These are phyloP conservation scores for Tothia fuscella DNA, from an alignment of 2,329 filamentous ascomycete species.

Conservation along the genomic window DNA sequence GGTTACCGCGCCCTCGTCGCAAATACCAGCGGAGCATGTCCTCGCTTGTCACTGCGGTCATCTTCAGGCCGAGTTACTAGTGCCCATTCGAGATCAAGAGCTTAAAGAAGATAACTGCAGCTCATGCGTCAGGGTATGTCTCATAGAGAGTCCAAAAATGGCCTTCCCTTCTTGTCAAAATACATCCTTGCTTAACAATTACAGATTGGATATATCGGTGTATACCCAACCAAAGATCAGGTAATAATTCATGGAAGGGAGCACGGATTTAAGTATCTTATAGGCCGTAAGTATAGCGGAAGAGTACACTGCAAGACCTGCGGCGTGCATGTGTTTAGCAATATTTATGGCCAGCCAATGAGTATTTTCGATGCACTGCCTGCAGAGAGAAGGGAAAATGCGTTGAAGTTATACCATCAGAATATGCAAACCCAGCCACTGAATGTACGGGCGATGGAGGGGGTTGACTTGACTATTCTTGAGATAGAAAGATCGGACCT, in stretches of 20 bases:
- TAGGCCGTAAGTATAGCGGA: slow-evolving; percentile 15
- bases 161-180: neutral
- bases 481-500: slow-evolving; percentile 15
- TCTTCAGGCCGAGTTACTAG: neutral
- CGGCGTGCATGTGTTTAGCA: slow-evolving; percentile 20
- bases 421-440: slow-evolving; percentile 11
- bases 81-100: neutral
- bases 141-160: neutral
- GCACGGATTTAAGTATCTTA: slow-evolving; percentile 18
- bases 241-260: slow-evolving; percentile 19
- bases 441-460: slow-evolving; percentile 14
- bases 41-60: neutral
- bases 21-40: neutral
- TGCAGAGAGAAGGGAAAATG: slow-evolving; percentile 16
- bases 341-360: slow-evolving; percentile 21
- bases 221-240: slow-evolving; percentile 20
- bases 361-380: slow-evolving; percentile 19
- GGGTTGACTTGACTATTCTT: slow-evolving; percentile 10
- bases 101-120: slow-evolving; percentile 1
- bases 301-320: slow-evolving; percentile 19
- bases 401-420: slow-evolving; percentile 8
- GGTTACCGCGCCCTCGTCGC: neutral
- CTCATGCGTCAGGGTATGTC: slow-evolving; percentile 1
- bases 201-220: slow-evolving; percentile 20
- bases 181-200: neutral